Evolutionary conservation across 1,284 basidiomycete species (phyloP).

Genomic region (Ganoderma leucocontextum): DNA sequence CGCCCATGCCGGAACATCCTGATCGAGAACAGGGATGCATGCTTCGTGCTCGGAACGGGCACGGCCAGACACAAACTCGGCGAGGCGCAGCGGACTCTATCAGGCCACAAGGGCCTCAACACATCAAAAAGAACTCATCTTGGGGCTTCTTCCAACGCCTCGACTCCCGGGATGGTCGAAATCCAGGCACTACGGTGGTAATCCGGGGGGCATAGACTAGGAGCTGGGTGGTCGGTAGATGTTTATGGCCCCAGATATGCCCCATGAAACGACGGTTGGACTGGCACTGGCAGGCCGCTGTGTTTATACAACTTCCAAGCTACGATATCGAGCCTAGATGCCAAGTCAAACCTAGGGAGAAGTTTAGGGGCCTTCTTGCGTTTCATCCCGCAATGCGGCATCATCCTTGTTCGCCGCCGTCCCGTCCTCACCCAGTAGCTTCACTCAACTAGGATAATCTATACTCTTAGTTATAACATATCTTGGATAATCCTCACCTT

Average conservation of each 20-base stretch:
- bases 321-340: neutral
- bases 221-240: neutral
- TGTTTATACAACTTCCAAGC: neutral
- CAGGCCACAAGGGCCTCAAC: neutral
- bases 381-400: conserved; percentile 6
- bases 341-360: neutral
- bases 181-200: too few relatives aligned
- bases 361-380: neutral
- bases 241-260: too few relatives aligned
- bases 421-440: neutral
- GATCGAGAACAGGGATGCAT: neutral
- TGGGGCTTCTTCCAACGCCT: neutral
- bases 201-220: neutral
- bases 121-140: neutral
- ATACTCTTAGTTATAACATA: too few relatives aligned
- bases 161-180: neutral
- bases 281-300: neutral
- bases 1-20: conserved; percentile 1
- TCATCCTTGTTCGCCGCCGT: neutral
- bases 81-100: neutral
- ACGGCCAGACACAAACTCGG: neutral
- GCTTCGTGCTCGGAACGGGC: neutral
- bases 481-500: too few relatives aligned
- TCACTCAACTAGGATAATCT: too few relatives aligned
- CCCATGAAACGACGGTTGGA: neutral